These are phyloP conservation scores for Diaporthe amygdali DNA, from an alignment of 2,329 filamentous ascomycete species.

Conservation along the genomic window DNA sequence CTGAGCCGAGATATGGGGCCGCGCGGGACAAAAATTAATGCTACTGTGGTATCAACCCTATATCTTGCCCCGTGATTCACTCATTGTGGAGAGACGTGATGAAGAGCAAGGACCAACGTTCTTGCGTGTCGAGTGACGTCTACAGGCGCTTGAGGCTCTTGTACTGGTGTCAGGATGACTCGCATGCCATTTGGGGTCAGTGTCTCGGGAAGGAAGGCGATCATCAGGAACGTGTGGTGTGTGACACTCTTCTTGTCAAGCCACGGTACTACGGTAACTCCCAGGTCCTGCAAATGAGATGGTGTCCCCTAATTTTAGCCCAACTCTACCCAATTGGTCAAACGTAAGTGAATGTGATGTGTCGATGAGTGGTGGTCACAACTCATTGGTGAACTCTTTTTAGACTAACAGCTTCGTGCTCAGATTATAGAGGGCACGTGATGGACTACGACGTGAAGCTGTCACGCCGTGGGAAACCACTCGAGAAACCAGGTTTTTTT, in stretches of 20 bases:
- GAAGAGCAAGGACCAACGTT: neutral
- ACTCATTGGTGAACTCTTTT: neutral
- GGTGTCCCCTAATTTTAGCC: neutral
- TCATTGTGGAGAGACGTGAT: neutral
- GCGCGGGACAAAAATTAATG: conserved; percentile 11
- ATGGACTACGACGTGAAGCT: too few species aligned
- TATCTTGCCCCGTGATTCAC: neutral
- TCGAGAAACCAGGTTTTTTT: neutral
- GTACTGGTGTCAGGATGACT: neutral
- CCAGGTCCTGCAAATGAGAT: neutral
- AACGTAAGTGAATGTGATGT: neutral
- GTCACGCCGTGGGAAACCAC: too few species aligned
- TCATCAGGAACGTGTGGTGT: neutral
- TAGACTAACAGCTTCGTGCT: too few species aligned
- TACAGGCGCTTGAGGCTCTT: neutral
- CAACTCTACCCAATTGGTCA: neutral
- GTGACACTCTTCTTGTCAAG: neutral
- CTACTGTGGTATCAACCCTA: conserved; percentile 6
- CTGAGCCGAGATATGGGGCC: neutral
- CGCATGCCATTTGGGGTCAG: neutral
- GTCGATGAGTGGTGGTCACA: neutral
- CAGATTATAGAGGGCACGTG: too few species aligned
- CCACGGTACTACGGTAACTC: neutral
- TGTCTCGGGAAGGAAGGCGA: conserved; percentile 7
- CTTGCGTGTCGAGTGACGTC: neutral